These are phyloP conservation scores for Rhazya stricta DNA, from an alignment of 257 asterid species.

Conservation along the genomic window DNA sequence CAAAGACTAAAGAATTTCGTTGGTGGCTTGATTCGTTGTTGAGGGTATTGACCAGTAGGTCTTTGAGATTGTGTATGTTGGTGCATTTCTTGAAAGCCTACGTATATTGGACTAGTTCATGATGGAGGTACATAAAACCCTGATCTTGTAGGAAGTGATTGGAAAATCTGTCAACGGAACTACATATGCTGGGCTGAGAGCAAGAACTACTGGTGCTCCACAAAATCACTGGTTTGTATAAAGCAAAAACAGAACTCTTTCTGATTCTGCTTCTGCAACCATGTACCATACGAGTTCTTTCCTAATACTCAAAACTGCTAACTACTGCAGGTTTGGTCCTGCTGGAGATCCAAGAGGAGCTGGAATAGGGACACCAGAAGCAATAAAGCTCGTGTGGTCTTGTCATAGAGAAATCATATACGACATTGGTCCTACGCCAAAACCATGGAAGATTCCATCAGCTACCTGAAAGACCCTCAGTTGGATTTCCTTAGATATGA, in stretches of 20 bases:
- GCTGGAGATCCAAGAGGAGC: slow-evolving; percentile 93
- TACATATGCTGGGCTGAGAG: slow-evolving; percentile 83
- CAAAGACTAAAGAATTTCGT: not conserved
- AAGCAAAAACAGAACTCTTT: not conserved
- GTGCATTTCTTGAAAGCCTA: not conserved
- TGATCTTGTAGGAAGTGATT: slow-evolving; percentile 55
- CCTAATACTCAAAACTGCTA: not conserved
- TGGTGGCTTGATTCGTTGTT: not conserved
- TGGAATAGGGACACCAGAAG: slow-evolving; percentile 90
- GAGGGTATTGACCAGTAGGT: not conserved
- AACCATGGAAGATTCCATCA: slow-evolving; percentile 48
- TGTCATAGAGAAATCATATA: slow-evolving; percentile 81
- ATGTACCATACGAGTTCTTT: not conserved
- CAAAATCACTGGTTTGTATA: slow-evolving; percentile 82
- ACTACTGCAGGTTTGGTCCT: slow-evolving; percentile 69
- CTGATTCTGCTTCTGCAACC: not conserved
- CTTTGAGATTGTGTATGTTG: not conserved
- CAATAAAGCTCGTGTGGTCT: slow-evolving; percentile 89
- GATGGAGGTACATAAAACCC: not conserved
- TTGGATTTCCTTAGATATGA: not conserved
- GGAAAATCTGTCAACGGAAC: slow-evolving; percentile 95
- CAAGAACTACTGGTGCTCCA: slow-evolving; percentile 94
- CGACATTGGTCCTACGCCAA: slow-evolving; percentile 69
- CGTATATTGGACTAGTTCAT: not conserved
- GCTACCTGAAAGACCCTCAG: slow-evolving; percentile 27